Evolutionary conservation across 2,329 filamentous ascomycete species (phyloP).

Genomic region (Xylariales sp.): DNA sequence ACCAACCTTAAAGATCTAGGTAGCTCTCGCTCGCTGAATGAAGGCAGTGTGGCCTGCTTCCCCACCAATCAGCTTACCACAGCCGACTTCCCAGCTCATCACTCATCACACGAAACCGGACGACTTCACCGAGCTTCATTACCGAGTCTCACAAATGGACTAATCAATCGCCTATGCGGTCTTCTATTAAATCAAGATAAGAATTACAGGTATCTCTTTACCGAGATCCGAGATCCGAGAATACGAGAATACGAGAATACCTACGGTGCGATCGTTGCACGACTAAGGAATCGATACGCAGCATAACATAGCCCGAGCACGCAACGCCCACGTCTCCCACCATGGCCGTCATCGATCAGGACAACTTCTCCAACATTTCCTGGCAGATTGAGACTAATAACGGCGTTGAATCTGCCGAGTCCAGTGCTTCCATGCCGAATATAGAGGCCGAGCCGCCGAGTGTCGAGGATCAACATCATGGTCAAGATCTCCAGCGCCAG

Average conservation of each 20-base stretch:
- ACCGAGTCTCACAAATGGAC: conserved; percentile 13
- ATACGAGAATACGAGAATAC: conserved; percentile 6
- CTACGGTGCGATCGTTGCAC: conserved; percentile 11
- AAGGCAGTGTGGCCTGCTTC: conserved; percentile 25
- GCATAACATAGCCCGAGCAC: not conserved
- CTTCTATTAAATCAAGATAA: conserved; percentile 12
- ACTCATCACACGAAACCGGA: not conserved
- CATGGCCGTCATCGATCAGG: conserved; percentile 65
- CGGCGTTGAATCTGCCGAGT: conserved; percentile 50
- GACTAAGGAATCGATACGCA: conserved; percentile 2
- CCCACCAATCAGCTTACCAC: conserved; percentile 23
- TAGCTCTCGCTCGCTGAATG: not conserved
- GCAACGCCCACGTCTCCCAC: conserved; percentile 32
- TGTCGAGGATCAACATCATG: conserved; percentile 54
- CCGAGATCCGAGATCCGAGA: not conserved
- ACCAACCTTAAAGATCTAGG: not conserved
- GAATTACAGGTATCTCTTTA: conserved; percentile 19
- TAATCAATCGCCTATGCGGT: conserved; percentile 14
- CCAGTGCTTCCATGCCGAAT: conserved; percentile 41
- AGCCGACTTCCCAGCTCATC: conserved; percentile 4
- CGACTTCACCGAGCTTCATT: conserved; percentile 10
- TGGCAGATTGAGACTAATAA: conserved; percentile 74
- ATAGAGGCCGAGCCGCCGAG: conserved; percentile 48
- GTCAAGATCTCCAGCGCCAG: conserved; percentile 58
- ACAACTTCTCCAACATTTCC: conserved; percentile 84